These are phyloP conservation scores for Fusarium penzigii DNA, from an alignment of 2,329 filamentous ascomycete genomes.

Conservation along the genomic window DNA sequence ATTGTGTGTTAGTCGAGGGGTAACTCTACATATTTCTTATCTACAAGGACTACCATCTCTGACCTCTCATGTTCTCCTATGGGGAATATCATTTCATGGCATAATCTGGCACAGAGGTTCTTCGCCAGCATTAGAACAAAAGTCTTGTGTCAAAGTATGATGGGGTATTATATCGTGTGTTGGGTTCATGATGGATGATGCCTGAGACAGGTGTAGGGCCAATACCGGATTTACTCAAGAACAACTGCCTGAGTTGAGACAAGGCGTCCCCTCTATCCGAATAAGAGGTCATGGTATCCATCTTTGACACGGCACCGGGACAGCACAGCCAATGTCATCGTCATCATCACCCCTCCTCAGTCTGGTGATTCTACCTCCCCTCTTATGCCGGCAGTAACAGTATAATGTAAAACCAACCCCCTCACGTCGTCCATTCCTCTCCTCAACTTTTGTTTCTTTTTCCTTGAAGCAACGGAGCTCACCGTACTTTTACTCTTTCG, in stretches of 20 bases:
- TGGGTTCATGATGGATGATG: neutral
- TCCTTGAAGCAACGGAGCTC: neutral
- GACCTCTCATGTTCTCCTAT: too few species aligned
- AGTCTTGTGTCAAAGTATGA: neutral
- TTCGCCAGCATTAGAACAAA: too few species aligned
- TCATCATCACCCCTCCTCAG: constrained; percentile 25
- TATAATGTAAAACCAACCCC: neutral
- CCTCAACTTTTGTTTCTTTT: neutral
- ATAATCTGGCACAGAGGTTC: too few species aligned
- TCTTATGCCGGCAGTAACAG: neutral
- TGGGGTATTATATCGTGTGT: neutral
- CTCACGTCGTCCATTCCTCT: neutral
- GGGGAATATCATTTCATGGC: too few species aligned
- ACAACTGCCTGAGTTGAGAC: neutral
- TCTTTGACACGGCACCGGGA: too few species aligned
- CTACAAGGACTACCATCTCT: too few species aligned
- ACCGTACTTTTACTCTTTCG: constrained; percentile 2
- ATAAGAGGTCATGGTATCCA: too few species aligned
- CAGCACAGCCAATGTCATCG: constrained; percentile 2
- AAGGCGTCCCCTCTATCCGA: too few species aligned
- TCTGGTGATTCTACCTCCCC: neutral
- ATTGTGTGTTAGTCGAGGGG: too few species aligned
- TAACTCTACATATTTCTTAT: too few species aligned
- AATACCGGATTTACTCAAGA: neutral
- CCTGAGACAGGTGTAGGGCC: neutral